Evolutionary conservation across 495 filamentous ascomycete species (phyloP).

Genomic region (Jackrogersella minutella): DNA sequence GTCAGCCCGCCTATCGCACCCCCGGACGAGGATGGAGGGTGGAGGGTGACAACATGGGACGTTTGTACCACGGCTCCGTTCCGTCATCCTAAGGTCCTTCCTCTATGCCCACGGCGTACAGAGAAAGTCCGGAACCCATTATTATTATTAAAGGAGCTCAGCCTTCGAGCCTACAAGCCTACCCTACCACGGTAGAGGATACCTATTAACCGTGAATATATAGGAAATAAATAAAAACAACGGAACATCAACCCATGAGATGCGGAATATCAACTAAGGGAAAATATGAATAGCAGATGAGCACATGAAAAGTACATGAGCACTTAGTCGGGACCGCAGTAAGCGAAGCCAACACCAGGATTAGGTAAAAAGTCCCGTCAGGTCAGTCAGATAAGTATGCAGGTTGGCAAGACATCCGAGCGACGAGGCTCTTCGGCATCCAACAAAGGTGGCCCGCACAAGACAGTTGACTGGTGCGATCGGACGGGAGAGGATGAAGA

Average conservation of each 20-base stretch:
- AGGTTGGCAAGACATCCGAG: conserved; percentile 22
- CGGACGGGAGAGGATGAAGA: conserved; percentile 12
- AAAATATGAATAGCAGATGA: conserved; percentile 4
- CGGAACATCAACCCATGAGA: neutral
- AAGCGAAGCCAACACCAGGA: conserved; percentile 23
- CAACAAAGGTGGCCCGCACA: conserved; percentile 26
- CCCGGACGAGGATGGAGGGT: conserved; percentile 15
- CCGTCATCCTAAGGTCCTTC: conserved; percentile 6
- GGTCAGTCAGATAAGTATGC: conserved; percentile 8
- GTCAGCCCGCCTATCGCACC: conserved; percentile 33
- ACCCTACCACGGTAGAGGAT: neutral
- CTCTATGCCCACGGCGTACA: neutral
- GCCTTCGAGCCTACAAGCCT: conserved; percentile 9
- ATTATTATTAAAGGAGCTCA: neutral
- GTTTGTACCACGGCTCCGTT: conserved; percentile 20
- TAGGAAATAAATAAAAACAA: neutral
- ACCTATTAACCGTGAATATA: neutral
- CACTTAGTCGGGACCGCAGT: conserved; percentile 20
- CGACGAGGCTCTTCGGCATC: conserved; percentile 35
- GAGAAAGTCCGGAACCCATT: conserved; percentile 16
- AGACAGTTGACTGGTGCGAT: conserved; percentile 11
- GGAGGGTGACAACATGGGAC: conserved; percentile 21
- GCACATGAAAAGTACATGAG: conserved; percentile 5
- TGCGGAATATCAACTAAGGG: conserved; percentile 6
- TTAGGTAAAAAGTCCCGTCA: conserved; percentile 5